Evolutionary conservation across 2,329 filamentous ascomycete genomes (phyloP).

Genomic region (Aschersonia sp.): DNA sequence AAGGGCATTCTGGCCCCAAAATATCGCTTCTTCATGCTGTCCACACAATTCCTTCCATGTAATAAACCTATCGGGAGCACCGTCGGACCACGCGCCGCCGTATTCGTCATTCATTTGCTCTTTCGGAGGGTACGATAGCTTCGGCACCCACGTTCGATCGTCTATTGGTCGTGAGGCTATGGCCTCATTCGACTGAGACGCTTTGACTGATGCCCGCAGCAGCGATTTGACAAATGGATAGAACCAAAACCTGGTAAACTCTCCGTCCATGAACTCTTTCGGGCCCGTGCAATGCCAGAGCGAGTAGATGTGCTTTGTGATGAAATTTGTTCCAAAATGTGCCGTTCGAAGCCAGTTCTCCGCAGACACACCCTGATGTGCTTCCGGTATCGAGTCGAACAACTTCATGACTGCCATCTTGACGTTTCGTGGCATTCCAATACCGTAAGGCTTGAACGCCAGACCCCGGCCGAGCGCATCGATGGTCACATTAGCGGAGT

Average conservation of each 20-base stretch:
- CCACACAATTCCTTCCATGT: conserved; percentile 14
- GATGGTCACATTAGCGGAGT: conserved; percentile 9
- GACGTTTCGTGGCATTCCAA: conserved; percentile 18
- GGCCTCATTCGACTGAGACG: conserved; percentile 9
- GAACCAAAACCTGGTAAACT: conserved; percentile 24
- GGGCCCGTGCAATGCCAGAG: conserved; percentile 24
- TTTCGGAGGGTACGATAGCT: conserved; percentile 5
- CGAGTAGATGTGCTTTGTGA: conserved; percentile 20
- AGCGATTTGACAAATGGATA: conserved; percentile 17
- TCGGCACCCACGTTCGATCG: conserved; percentile 15
- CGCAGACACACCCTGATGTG: conserved; percentile 12
- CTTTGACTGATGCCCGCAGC: conserved; percentile 13
- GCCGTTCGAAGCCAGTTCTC: conserved; percentile 16
- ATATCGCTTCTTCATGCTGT: conserved; percentile 9
- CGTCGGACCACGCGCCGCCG: conserved; percentile 12
- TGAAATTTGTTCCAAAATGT: conserved; percentile 20
- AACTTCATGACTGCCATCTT: conserved; percentile 14
- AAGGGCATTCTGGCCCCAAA: conserved; percentile 9
- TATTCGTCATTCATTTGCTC: conserved; percentile 4
- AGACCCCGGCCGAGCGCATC: conserved; percentile 12
- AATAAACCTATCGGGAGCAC: conserved; percentile 10
- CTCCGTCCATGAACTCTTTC: conserved; percentile 16
- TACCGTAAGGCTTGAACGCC: conserved; percentile 13
- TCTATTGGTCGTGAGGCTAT: conserved; percentile 15
- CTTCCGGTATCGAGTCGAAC: conserved; percentile 14